phyloP scores from a whole-genome alignment of 148 eudicot genomes.

The Tetragonia tetragonoides region DNA sequence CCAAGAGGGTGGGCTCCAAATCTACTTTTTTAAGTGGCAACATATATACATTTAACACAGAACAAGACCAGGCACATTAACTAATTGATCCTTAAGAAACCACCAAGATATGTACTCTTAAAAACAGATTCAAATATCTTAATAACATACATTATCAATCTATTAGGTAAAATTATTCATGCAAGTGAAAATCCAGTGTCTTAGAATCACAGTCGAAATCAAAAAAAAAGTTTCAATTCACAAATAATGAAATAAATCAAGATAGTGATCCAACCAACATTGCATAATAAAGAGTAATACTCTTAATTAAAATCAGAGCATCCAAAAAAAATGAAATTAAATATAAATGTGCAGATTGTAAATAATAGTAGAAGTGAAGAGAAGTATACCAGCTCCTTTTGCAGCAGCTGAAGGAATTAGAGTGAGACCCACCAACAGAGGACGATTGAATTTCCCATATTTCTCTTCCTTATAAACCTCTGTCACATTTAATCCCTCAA shows the following conservation, averaged over 20 bases:
- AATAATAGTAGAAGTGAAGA: neutral
- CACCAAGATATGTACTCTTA: neutral
- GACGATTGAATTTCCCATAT: conserved; percentile 23
- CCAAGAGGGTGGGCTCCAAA: neutral
- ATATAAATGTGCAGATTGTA: neutral
- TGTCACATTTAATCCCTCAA: conserved; percentile 30
- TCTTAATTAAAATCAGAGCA: neutral
- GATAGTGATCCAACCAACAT: conserved; percentile 1
- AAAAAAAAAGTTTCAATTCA: neutral
- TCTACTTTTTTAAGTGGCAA: neutral
- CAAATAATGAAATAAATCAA: no score
- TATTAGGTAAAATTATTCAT: neutral
- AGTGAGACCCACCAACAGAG: conserved; percentile 64
- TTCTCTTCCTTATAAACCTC: conserved; percentile 24
- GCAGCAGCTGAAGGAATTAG: conserved; percentile 75
- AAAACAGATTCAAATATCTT: neutral
- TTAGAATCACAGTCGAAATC: conserved; percentile 4
- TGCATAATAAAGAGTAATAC: neutral
- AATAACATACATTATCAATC: neutral
- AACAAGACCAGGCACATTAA: neutral
- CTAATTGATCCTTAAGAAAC: neutral
- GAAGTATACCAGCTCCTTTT: conserved; percentile 75
- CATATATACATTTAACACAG: neutral
- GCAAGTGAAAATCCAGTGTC: neutral
- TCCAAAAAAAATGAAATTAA: neutral